These are phyloP conservation scores for Hypericum perforatum DNA, from an alignment of 345 rosid genomes.

Conservation along the genomic window DNA sequence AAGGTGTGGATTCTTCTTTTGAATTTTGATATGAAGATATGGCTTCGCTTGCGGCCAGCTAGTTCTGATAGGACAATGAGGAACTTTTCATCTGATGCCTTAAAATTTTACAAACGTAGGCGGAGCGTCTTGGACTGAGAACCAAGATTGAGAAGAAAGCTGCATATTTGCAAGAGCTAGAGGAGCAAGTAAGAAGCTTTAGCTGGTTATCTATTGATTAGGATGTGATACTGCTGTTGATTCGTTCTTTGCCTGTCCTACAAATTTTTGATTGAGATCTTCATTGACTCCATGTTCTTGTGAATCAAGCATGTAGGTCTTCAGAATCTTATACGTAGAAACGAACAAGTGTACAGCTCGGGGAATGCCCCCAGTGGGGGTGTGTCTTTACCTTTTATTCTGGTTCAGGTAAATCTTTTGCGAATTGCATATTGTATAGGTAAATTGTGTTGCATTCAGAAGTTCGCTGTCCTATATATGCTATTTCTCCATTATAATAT, in stretches of 20 bases:
- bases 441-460: neutral
- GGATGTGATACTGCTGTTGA: neutral
- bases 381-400: constrained; percentile 90
- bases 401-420: constrained; percentile 73
- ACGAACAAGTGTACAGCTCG: constrained; percentile 67
- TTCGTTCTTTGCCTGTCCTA: constrained; percentile 1
- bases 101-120: constrained; percentile 29
- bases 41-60: constrained; percentile 2
- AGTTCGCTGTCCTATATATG: neutral
- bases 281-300: constrained; percentile 14
- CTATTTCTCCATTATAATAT: too few relatives aligned
- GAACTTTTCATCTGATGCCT: constrained; percentile 10
- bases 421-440: neutral
- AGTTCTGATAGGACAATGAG: too few relatives aligned
- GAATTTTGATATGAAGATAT: constrained; percentile 8
- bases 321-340: constrained; percentile 73
- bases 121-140: constrained; percentile 57
- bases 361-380: constrained; percentile 81
- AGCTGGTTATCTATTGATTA: constrained; percentile 9
- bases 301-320: constrained; percentile 65
- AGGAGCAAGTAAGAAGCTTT: constrained; percentile 69
- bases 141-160: constrained; percentile 83
- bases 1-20: constrained; percentile 45
- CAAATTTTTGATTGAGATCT: neutral
- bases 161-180: constrained; percentile 77